Evolutionary conservation across 2,329 filamentous ascomycete genomes (phyloP).

Genomic region (Meredithiella fracta): DNA sequence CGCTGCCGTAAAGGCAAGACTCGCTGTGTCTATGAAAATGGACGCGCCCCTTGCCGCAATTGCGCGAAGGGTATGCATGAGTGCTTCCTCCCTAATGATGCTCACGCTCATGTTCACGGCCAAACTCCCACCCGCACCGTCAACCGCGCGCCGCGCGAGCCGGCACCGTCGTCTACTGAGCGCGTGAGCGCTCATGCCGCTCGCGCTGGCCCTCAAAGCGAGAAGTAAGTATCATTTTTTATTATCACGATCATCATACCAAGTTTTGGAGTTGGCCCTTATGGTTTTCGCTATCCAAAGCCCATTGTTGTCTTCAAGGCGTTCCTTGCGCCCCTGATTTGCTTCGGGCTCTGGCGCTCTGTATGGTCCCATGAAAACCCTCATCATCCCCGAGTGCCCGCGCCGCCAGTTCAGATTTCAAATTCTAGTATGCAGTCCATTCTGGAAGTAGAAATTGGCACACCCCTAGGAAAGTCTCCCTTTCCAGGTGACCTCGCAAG

Average conservation of each 20-base stretch:
- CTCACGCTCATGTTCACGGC: conserved; percentile 41
- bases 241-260: not conserved
- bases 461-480: not conserved
- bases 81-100: conserved; percentile 45
- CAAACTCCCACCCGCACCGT: conserved; percentile 37
- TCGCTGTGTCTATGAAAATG: conserved; percentile 47
- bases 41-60: conserved; percentile 45
- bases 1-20: conserved; percentile 49
- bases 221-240: conserved; percentile 34
- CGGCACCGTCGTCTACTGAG: conserved; percentile 27
- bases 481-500: not conserved
- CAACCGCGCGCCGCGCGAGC: conserved; percentile 34
- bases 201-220: conserved; percentile 30
- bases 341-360: not conserved
- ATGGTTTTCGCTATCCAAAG: too few species aligned
- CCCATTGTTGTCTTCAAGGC: too few species aligned
- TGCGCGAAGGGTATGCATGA: conserved; percentile 48
- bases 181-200: conserved; percentile 25
- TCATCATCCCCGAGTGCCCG: conserved; percentile 7
- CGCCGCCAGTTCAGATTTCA: not conserved
- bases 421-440: too few species aligned
- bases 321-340: not conserved
- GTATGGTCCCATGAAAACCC: conserved; percentile 13
- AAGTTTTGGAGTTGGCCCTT: too few species aligned
- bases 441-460: not conserved